Conservation (phyloP, 305 asterid species). For the Fraxinus velutina region DNA sequence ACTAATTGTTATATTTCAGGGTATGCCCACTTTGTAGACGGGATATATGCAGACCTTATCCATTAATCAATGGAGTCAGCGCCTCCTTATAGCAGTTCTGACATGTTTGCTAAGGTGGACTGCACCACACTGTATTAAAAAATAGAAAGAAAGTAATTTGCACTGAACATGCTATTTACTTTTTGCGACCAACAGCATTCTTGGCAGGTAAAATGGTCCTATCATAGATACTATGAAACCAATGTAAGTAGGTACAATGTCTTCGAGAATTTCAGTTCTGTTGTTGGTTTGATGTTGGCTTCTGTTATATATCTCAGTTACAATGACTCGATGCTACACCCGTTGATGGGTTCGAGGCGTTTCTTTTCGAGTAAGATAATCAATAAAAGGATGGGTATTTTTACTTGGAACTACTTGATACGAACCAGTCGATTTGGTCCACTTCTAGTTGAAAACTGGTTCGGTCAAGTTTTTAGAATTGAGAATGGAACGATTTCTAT, state of each 20-base stretch:
- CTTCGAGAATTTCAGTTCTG: background rate
- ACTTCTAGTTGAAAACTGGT: background rate
- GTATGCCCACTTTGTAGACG: conserved; percentile 3
- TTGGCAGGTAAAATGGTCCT: background rate
- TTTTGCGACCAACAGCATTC: background rate
- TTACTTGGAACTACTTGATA: background rate
- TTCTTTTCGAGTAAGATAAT: background rate
- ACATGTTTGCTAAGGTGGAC: background rate
- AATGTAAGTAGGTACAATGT: background rate
- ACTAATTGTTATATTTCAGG: background rate
- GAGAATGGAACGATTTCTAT: background rate
- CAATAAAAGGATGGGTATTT: background rate
- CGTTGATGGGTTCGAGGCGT: background rate
- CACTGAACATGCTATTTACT: background rate
- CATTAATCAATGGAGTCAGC: background rate
- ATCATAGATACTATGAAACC: background rate
- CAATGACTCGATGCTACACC: background rate
- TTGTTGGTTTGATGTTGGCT: background rate
- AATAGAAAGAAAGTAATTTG: background rate
- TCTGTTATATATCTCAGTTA: background rate
- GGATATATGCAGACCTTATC: background rate
- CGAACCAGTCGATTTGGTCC: background rate
- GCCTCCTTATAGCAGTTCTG: background rate
- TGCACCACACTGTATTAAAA: background rate
- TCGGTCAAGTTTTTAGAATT: background rate